A percentile compares a stretch with the other conserved stretches of the same genome.
Conservation (phyloP, 1,284 basidiomycete genomes). For the Blastosporella zonata region DNA sequence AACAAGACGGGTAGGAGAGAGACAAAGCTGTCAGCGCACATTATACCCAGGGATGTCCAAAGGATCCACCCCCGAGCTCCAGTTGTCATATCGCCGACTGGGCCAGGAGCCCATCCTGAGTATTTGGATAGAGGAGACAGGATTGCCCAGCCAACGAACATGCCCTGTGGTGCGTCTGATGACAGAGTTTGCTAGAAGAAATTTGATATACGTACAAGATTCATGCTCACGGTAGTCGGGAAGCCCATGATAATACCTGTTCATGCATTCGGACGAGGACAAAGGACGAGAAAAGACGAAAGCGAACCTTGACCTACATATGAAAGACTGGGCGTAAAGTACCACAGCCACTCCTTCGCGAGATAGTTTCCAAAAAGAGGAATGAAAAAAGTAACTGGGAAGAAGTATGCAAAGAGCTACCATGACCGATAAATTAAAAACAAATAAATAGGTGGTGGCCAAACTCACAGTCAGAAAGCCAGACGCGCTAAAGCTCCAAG, state of each 20-base stretch:
- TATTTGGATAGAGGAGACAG: constrained; percentile 84
- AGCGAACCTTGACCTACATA: constrained; percentile 83
- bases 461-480: constrained; percentile 65
- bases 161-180: constrained; percentile 53
- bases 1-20: constrained; percentile 74
- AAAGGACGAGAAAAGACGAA: background rate
- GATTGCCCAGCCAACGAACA: constrained; percentile 94
- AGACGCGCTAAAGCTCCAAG: constrained; percentile 74
- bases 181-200: background rate
- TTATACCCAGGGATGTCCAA: constrained; percentile 93
- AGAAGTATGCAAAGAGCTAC: constrained; percentile 78
- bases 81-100: constrained; percentile 78
- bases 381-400: constrained; percentile 88
- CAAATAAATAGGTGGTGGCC: background rate
- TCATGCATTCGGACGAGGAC: background rate
- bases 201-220: constrained; percentile 50
- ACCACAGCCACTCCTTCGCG: constrained; percentile 91
- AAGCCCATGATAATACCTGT: constrained; percentile 97
- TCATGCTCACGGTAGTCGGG: constrained; percentile 93
- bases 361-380: constrained; percentile 88
- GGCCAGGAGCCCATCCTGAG: constrained; percentile 87
- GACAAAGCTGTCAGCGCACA: constrained; percentile 88
- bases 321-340: constrained; percentile 88
- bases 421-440: constrained; percentile 1
- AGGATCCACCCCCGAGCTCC: constrained; percentile 93